Conservation (phyloP, 2,329 filamentous ascomycete species). For the Dothideomycetidae sp. region DNA sequence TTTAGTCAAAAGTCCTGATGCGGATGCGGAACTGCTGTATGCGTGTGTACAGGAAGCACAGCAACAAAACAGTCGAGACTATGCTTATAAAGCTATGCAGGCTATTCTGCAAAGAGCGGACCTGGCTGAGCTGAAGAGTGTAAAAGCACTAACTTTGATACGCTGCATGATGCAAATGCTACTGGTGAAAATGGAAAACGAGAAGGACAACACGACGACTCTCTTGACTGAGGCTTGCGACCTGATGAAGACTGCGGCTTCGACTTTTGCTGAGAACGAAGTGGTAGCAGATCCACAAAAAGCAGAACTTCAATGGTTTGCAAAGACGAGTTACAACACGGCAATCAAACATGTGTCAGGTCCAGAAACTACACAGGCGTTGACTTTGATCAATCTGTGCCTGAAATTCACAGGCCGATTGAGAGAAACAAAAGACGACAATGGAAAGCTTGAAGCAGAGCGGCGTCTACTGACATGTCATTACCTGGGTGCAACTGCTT, state of each 20-base stretch:
- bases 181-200: conserved; percentile 28
- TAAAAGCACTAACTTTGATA: conserved; percentile 50
- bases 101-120: conserved; percentile 45
- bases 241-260: conserved; percentile 31
- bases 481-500: conserved; percentile 44
- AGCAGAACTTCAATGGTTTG: conserved; percentile 70
- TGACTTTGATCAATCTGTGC: conserved; percentile 40
- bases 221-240: conserved; percentile 38
- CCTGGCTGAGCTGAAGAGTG: conserved; percentile 30
- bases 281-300: conserved; percentile 28
- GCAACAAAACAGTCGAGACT: conserved; percentile 44
- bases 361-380: conserved; percentile 40
- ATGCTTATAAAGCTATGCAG: conserved; percentile 46
- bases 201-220: conserved; percentile 16
- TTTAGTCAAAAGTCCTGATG: conserved; percentile 39
- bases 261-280: conserved; percentile 27
- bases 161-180: conserved; percentile 40
- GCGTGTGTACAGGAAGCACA: conserved; percentile 70
- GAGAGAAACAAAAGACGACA: conserved; percentile 14
- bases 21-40: conserved; percentile 53
- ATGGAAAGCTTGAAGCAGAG: conserved; percentile 35
- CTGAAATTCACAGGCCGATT: conserved; percentile 19
- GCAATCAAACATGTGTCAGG: conserved; percentile 47
- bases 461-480: conserved; percentile 46
- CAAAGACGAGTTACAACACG: conserved; percentile 66